Evolutionary conservation across 345 rosid species (phyloP), one percentile per base, ranked within the genome.

Genomic region (Camelina hispida): DNA sequence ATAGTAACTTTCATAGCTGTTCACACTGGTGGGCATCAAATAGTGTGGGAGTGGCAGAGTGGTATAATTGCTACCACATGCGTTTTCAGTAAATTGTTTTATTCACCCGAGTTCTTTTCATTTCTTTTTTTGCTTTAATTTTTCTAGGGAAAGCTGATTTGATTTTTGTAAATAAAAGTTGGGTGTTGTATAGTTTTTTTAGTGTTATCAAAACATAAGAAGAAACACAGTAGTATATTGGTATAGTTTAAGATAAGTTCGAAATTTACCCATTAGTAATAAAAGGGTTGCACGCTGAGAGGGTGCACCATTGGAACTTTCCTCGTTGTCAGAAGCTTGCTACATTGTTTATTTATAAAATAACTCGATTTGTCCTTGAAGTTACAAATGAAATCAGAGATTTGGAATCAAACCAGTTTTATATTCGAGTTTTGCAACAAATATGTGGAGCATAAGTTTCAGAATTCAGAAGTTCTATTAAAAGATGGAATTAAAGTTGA

Each of bases 11-110:
- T 37, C 0, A 66, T 6, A 66, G 66, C 9, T 68, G 50, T 53
- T 34, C 48, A 62, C 70, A 62, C 13, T 42, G 56, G 56, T 77
- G 61, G 52, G 69, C 43, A 78, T 78, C 77, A 78, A 72, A 78
- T 17, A 61, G 81, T 72, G 70, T 66, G 81, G 78, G 34, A 52
- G 74, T 78, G 78, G 59, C 78, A 78, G 78, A 64, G 69, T 53
- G 78, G 23, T 32, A 78, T 78, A 78, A 78, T 78, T 72, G 81
- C 81, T 12, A 59, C 73, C 81, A 72, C 78, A 67, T 66, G 77
- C 73, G 69, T 66, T 50, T 54, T 42, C 62, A 52, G 62, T 66
- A 60, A 76, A 44, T 72, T 78, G 59, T 72, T 78, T 78, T 59
- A 66, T 78, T 17, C 62, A 23, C 68, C 68, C 81, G 2, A 78